Evolutionary conservation across 140 eudicot genomes (phyloP), one percentile per base, ranked within the genome.

Genomic region (Senecio squalidus): DNA sequence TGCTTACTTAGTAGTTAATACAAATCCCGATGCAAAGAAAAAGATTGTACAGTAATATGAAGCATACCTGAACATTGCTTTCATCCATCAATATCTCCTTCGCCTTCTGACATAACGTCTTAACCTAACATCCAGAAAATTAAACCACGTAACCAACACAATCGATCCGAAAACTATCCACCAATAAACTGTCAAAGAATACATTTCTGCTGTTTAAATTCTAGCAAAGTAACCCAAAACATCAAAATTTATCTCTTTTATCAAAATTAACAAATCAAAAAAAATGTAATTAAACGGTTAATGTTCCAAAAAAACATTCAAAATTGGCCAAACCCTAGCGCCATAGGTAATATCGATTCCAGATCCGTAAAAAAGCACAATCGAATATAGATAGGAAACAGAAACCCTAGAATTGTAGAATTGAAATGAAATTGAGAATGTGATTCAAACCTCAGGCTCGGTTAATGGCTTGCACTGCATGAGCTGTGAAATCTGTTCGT

Each of bases 381-480:
- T 38, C n/a, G 22, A 44, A n/a, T 9, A 24, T 25, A n/a, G 10
- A 53, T 16, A 7, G 2, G 4, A 52, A 66, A 5, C 0, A 13
- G 31, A 24, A 67, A 55, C 39, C 50, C 50, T 24, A 36, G 28
- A 55, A 54, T 21, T 20, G 28, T 7, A n/a, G 20, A 27, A 63
- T 1, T n/a, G 20, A 54, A 54, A 10, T n/a, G n/a, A 46, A 46
- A 47, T 5, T 18, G 4, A 34, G 2, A 45, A 33, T 20, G 56
- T 5, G 61, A 52, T 4, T 44, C n/a, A 0, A 31, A 88, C 95
- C 85, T 83, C 85, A 13, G 84, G 69, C 55, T 83, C 95, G 64
- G 84, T 71, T 46, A 86, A 79, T 9, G 95, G 95, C 38, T 83
- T 86, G 92, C 95, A 86, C 85, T 86, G 86, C 82, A 83, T 83